phyloP scores from a whole-genome alignment of 345 rosid species.

The Barbarea vulgaris region DNA sequence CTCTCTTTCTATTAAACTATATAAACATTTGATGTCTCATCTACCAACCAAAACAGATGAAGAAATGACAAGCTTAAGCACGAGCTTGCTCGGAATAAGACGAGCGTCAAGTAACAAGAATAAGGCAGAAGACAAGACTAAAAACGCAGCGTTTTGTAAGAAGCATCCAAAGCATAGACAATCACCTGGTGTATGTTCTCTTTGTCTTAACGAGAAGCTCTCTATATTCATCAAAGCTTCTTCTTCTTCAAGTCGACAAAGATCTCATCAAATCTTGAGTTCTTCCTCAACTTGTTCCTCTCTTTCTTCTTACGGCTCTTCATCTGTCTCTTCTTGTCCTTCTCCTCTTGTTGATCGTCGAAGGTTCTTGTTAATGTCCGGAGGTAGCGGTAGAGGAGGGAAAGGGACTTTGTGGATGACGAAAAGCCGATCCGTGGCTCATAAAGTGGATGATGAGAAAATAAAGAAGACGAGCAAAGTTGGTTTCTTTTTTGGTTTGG shows the following conservation, averaged over 20 bases:
- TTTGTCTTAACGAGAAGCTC: slow-evolving; percentile 43
- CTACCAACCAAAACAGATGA: slow-evolving; percentile 23
- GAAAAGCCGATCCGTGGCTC: slow-evolving; percentile 37
- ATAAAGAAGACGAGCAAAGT: slow-evolving; percentile 4
- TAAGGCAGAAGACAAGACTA: slow-evolving; percentile 15
- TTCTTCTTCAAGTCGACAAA: slow-evolving; percentile 8
- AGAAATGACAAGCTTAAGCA: slow-evolving; percentile 38
- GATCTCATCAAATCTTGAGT: slow-evolving; percentile 12
- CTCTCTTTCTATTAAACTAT: slow-evolving; percentile 13
- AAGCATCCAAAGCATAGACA: slow-evolving; percentile 42
- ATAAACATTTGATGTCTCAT: slow-evolving; percentile 26
- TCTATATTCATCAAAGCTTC: slow-evolving; percentile 29
- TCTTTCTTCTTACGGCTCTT: slow-evolving; percentile 29
- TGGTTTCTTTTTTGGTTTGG: slow-evolving; percentile 36
- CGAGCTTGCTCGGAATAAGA: slow-evolving; percentile 37
- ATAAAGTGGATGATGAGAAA: slow-evolving; percentile 32
- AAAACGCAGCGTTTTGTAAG: slow-evolving; percentile 34
- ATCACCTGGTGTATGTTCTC: slow-evolving; percentile 43
- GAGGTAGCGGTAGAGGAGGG: slow-evolving; percentile 24
- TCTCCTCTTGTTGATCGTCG: slow-evolving; percentile 32
- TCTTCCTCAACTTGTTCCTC: slow-evolving; percentile 37
- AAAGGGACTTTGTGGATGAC: slow-evolving; percentile 32
- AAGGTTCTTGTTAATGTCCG: slow-evolving; percentile 15
- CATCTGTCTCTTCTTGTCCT: slow-evolving; percentile 42
- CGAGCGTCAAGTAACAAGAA: slow-evolving; percentile 27